These are phyloP conservation scores for Chrysanthemum lavandulifolium DNA, from an alignment of 129 eudicot species.

Conservation along the genomic window DNA sequence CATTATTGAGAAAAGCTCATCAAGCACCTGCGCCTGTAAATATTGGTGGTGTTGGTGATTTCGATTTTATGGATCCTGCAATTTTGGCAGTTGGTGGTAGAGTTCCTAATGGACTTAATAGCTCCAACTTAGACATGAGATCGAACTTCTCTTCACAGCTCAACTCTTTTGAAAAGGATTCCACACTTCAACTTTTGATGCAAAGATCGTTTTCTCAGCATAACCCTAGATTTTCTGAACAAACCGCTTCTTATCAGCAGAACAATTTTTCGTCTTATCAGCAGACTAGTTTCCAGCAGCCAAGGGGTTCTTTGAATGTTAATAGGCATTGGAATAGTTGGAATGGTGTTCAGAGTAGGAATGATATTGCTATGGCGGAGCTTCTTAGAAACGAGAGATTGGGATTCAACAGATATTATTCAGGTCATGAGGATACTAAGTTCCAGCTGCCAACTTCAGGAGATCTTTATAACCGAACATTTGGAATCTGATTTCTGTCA, in stretches of 20 bases:
- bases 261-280: conserved; percentile 21
- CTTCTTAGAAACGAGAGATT: conserved; percentile 22
- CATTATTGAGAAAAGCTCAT: conserved; percentile 21
- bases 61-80: conserved; percentile 41
- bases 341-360: conserved; percentile 18
- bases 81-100: conserved; percentile 36
- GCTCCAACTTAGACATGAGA: conserved; percentile 14
- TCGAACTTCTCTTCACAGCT: conserved; percentile 17
- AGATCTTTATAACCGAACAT: conserved; percentile 32
- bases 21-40: conserved; percentile 25
- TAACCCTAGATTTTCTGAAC: conserved; percentile 25
- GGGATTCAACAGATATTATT: conserved; percentile 28
- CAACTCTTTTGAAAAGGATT: conserved; percentile 26
- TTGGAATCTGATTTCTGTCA: conserved; percentile 27
- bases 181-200: conserved; percentile 26
- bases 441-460: conserved; percentile 23
- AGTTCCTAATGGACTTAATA: conserved; percentile 19
- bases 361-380: conserved; percentile 19
- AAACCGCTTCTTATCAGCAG: conserved; percentile 16
- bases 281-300: conserved; percentile 19
- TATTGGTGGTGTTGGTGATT: conserved; percentile 22
- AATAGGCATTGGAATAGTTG: conserved; percentile 35
- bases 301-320: conserved; percentile 17
- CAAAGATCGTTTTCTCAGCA: conserved; percentile 37
- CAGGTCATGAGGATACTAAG: conserved; percentile 29